These are phyloP conservation scores for Tillandsia leiboldiana DNA, from an alignment of 176 grass and related monocot species.

Conservation along the genomic window DNA sequence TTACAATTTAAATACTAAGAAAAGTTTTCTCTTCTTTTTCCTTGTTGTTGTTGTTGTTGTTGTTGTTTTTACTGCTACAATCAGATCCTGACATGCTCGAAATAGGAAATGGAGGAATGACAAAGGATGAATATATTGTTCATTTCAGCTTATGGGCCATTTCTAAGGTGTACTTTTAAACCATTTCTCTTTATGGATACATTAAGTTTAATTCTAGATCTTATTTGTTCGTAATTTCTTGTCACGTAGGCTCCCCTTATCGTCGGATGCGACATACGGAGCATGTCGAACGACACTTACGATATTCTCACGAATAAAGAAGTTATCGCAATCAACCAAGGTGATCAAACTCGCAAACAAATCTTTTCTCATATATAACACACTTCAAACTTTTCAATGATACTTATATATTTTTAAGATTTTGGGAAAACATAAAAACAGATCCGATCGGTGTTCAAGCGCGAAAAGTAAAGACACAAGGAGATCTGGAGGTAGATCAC, in stretches of 20 bases:
- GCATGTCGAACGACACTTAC: constrained; percentile 61
- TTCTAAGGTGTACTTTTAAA: constrained; percentile 65
- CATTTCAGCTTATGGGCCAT: constrained; percentile 91
- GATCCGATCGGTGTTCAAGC: constrained; percentile 73
- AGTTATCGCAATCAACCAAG: constrained; percentile 92
- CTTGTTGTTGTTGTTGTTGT: neutral
- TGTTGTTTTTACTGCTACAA: neutral
- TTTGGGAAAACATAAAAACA: constrained; percentile 12
- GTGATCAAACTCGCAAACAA: constrained; percentile 9
- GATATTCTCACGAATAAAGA: constrained; percentile 71
- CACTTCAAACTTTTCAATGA: neutral
- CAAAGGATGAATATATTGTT: constrained; percentile 55
- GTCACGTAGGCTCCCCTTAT: constrained; percentile 70
- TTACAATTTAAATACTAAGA: neutral
- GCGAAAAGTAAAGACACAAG: constrained; percentile 86
- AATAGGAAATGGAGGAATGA: constrained; percentile 86
- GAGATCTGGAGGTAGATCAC: constrained; percentile 44
- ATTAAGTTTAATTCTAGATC: neutral
- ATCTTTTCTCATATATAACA: neutral
- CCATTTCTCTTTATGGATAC: neutral
- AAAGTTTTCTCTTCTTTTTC: constrained; percentile 1
- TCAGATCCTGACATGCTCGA: constrained; percentile 91
- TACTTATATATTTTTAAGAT: neutral
- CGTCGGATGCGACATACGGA: constrained; percentile 75
- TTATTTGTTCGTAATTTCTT: neutral